Evolutionary conservation across 306 rosid species (phyloP), one percentile per base, ranked within the genome.

Genomic region (Herpetospermum pedunculosum): DNA sequence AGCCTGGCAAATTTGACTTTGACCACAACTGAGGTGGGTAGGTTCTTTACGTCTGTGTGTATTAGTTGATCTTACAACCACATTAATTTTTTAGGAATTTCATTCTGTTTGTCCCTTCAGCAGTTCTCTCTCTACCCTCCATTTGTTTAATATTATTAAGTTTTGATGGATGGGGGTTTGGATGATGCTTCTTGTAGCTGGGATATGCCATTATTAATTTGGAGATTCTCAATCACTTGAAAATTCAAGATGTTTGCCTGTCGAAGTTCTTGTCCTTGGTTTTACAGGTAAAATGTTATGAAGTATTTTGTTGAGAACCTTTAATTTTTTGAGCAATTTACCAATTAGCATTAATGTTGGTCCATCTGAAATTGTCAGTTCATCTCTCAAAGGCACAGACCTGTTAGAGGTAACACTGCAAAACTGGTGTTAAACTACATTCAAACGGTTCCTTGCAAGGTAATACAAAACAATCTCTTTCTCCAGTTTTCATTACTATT

Each of bases 351-450:
- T 16, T 74, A 43, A 34, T 74, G 62, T 65, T 72, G 43, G 69
- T 78, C 44, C 72, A 47, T 79, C 37, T 73, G 75, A 55, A 75
- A 80, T 70, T 80, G 76, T 52, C 84, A 91, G 99, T 94, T 89
- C 80, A 79, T 91, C 83, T 91, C 99, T 21, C 99, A 94, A 83
- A 87, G 91, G 84, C 84, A 91, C 69, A 88, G 86, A 70, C 96
- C 92, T 69, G 70, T 89, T 63, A 85, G 97, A 80, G 96, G 99
- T 14, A 82, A 88, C 73, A 84, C 96, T 77, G 79, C 85, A 81
- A 88, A 84, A 76, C 80, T 94, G 89, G 80, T 91, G 44, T 76
- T 81, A 81, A 88, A 82, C 73, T 94, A 89, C 83, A 41, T 89
- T 52, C 85, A 59, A 53, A 79, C 89, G 5, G 80, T 84, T 67